phyloP scores from a whole-genome alignment of 169 alveolate species.

The Plasmodium vivax region DNA sequence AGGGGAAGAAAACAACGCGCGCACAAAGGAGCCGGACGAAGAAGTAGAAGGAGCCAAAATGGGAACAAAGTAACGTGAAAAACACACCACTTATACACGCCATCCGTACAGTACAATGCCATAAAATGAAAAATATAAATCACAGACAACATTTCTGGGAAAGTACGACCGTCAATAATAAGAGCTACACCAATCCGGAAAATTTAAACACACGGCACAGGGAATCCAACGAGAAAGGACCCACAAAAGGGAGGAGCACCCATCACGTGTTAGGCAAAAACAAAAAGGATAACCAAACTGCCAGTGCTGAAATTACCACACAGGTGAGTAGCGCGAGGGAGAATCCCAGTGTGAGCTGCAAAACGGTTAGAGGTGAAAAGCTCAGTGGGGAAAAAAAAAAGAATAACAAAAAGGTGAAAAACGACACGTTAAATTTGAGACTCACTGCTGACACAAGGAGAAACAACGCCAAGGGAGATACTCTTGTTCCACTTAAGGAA shows the following conservation, averaged over 20 bases:
- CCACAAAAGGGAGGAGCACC: constrained; percentile 11
- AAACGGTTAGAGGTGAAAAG: neutral
- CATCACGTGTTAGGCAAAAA: constrained; percentile 1
- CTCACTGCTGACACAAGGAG: neutral
- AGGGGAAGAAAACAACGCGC: neutral
- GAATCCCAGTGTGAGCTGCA: neutral
- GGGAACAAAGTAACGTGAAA: neutral
- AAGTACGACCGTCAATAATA: neutral
- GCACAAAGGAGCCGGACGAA: neutral
- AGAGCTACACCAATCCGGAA: neutral
- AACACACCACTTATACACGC: neutral
- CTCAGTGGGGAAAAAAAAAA: neutral
- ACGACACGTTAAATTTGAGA: neutral
- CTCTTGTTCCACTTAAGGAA: neutral
- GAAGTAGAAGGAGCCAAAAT: neutral
- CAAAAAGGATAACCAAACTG: neutral
- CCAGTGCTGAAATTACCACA: neutral
- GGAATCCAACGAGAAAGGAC: neutral
- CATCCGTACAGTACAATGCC: constrained; percentile 3
- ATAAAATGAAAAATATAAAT: constrained; percentile 51
- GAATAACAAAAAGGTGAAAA: neutral
- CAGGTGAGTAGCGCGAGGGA: neutral
- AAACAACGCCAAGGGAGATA: neutral
- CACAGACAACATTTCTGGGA: constrained; percentile 7
- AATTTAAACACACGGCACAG: neutral